A percentile compares a stretch with the other conserved stretches of the same genome.
Evolutionary conservation across 2,329 filamentous ascomycete species (phyloP).

Genomic region (Aureobasidium uvarum): DNA sequence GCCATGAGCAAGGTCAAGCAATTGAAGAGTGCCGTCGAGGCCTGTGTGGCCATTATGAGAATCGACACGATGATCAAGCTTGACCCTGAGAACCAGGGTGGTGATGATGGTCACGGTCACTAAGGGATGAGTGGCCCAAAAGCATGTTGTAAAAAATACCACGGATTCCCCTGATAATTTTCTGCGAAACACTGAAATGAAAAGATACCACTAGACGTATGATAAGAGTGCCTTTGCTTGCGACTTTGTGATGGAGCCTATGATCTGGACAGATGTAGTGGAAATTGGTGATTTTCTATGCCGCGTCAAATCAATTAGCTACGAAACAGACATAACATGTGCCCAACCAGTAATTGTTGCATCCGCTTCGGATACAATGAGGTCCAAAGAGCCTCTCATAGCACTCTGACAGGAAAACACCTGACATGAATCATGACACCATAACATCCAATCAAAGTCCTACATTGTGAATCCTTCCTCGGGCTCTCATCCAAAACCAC

Average conservation of each 20-base stretch:
- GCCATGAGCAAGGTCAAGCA: constrained; percentile 98
- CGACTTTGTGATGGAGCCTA: not conserved
- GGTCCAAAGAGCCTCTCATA: not conserved
- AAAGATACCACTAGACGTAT: constrained; percentile 14
- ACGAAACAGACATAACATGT: not conserved
- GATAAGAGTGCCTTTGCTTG: not conserved
- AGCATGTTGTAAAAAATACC: constrained; percentile 16
- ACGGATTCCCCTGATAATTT: not conserved
- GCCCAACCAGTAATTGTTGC: not conserved
- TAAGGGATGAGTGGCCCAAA: constrained; percentile 7
- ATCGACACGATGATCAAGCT: constrained; percentile 99
- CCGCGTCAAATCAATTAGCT: not conserved
- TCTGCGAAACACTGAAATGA: constrained; percentile 5
- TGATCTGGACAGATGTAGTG: not conserved
- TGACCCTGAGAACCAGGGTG: constrained; percentile 78
- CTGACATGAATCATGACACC: no score
- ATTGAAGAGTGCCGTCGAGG: constrained; percentile 97
- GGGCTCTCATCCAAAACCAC: no score
- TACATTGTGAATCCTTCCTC: no score
- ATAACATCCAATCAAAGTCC: no score
- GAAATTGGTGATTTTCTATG: not conserved
- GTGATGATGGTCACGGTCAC: constrained; percentile 61
- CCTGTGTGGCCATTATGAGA: constrained; percentile 98
- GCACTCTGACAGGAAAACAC: no score
- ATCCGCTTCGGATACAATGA: not conserved